Base-by-base conservation (phyloP, 768 basidiomycete species). In the Lyophyllum semitale region DNA sequence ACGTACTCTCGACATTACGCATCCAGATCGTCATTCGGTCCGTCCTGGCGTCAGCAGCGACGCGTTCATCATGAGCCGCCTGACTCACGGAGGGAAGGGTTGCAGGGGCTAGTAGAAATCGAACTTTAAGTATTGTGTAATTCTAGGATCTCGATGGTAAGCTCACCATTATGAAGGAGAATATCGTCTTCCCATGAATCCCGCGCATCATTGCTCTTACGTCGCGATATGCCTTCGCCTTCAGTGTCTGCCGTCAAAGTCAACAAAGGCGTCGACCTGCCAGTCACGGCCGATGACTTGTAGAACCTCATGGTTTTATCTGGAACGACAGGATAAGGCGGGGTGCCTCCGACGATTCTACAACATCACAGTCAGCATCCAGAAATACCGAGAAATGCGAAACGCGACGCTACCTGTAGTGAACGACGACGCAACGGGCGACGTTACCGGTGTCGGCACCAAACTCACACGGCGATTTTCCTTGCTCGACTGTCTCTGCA, bases 11-110 rank as follows among this genome's bases (percentile, higher is more conserved):
- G 15, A 92, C 88, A 55, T 84, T 90, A 60, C 82, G 82, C 71
- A 91, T 88, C 92, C 92, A 93, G 49, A 88, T 73, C 1, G 84
- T 80, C 87, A 93, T 85, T 48, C 91, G 77, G 60, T 93, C 89
- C 55, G 66, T 71, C 46, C 75, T 71, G 33, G 76, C 78, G 58
- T 87, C 87, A 25, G 76, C 80, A 26, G 77, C 82, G 18, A 82
- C 61, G 37, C 73, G 78, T 55, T 84, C 82, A 60, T 73, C 82
- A 40, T 77, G 79, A 29, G 74, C 75, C 0, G 82, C 81, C 60
- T 84, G 79, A 35, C 75, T 77, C 46, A 83, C 79, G 23, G 75
- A 76, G 33, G 85, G 80, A 50, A 84, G 71, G 15, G 80, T 78
- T 4, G 84, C 82, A 45, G 80, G 77, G 23, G 72, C 80, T 78